A percentile compares a stretch with the other conserved stretches of the same genome.
phyloP scores from a whole-genome alignment of 805 yeast species.

The Metschnikowia anglica region DNA sequence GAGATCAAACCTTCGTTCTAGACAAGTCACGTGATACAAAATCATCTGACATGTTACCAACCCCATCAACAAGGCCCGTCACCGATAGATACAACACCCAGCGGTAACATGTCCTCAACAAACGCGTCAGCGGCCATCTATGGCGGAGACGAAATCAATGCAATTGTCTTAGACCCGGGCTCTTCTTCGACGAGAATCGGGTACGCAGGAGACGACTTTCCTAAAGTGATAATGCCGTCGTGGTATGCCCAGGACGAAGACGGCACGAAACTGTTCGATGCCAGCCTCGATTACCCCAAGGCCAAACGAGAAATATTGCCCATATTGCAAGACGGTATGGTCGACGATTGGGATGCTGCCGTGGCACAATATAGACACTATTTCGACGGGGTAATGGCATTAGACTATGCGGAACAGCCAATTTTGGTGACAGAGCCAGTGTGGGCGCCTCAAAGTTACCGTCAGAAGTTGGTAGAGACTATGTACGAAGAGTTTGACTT shows the following conservation, averaged over 20 bases:
- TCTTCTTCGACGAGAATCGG: slow-evolving; percentile 82
- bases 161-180: slow-evolving; percentile 90
- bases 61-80: not conserved
- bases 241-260: slow-evolving; percentile 41
- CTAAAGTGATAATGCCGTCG: slow-evolving; percentile 74
- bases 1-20: not conserved
- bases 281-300: slow-evolving; percentile 52
- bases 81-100: not conserved
- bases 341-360: slow-evolving; percentile 87
- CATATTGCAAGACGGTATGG: slow-evolving; percentile 57
- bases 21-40: not conserved
- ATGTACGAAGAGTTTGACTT: slow-evolving; percentile 66
- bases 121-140: slow-evolving; percentile 23
- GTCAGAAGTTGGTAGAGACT: slow-evolving; percentile 67
- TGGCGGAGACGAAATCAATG: slow-evolving; percentile 77
- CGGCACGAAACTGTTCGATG: slow-evolving; percentile 35
- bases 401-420: slow-evolving; percentile 68
- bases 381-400: slow-evolving; percentile 49
- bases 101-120: slow-evolving; percentile 15
- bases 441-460: slow-evolving; percentile 71
- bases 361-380: slow-evolving; percentile 68
- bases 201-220: slow-evolving; percentile 89
- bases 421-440: slow-evolving; percentile 82
- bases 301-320: slow-evolving; percentile 51
- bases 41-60: not conserved